These are phyloP conservation scores for Orbilia blumenaviensis DNA, from an alignment of 2,329 filamentous ascomycete genomes.

Conservation along the genomic window DNA sequence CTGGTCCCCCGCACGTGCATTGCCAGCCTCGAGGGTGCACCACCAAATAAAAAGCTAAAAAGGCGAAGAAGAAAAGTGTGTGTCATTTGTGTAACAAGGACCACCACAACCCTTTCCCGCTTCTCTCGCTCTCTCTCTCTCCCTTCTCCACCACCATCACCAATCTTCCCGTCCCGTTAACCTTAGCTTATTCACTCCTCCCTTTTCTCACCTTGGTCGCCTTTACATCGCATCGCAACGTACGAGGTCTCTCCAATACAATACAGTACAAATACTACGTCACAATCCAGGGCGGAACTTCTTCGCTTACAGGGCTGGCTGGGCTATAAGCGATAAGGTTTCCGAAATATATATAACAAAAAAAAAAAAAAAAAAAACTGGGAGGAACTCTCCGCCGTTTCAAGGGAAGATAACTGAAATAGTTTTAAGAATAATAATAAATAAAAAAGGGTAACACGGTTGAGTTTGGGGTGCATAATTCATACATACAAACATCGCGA, in stretches of 20 bases:
- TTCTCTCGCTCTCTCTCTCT: neutral
- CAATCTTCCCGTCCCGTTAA: neutral
- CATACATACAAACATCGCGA: too few relatives aligned
- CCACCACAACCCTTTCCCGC: neutral
- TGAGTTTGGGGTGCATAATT: too few relatives aligned
- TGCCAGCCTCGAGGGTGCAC: neutral
- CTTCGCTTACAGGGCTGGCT: too few relatives aligned
- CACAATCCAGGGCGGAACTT: neutral
- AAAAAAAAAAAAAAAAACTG: too few relatives aligned
- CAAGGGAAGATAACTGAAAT: constrained; percentile 15
- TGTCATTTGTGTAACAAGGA: constrained; percentile 52
- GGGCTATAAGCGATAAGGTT: too few relatives aligned
- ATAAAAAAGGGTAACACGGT: too few relatives aligned
- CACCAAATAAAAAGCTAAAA: constrained; percentile 5
- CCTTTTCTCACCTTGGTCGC: neutral
- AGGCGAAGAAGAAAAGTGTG: too few relatives aligned
- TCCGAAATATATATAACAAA: too few relatives aligned
- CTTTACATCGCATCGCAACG: neutral
- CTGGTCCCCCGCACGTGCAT: constrained; percentile 27
- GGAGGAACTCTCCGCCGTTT: constrained; percentile 27
- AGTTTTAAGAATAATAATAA: too few relatives aligned
- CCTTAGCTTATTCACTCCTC: too few relatives aligned
- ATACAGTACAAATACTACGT: too few relatives aligned
- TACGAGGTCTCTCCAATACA: neutral
- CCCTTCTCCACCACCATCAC: neutral